Conservation (phyloP, 2,329 filamentous ascomycete species). For the Fusarium tricinctum region DNA sequence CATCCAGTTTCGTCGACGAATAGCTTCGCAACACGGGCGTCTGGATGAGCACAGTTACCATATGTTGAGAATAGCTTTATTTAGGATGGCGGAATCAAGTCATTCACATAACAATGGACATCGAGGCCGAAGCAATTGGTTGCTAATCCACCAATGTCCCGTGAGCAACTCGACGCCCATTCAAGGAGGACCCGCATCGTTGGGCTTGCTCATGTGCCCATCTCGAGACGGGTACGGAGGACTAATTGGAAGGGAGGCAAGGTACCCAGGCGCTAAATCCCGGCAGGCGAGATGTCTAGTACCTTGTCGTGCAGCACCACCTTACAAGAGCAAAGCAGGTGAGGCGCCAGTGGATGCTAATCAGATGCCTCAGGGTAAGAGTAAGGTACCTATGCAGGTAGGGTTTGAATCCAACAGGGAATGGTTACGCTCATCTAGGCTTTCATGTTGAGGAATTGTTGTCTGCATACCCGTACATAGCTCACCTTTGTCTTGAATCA, state of each 20-base stretch:
- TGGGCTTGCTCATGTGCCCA: slow-evolving; percentile 65
- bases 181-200: slow-evolving; percentile 54
- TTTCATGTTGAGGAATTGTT: slow-evolving; percentile 5
- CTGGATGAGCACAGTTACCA: not conserved
- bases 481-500: slow-evolving; percentile 6
- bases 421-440: slow-evolving; percentile 3
- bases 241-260: slow-evolving; percentile 22
- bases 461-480: slow-evolving; percentile 1
- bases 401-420: slow-evolving; percentile 11
- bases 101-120: slow-evolving; percentile 12
- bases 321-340: slow-evolving; percentile 2
- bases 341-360: slow-evolving; percentile 1
- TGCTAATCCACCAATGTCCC: slow-evolving; percentile 36
- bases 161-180: slow-evolving; percentile 42
- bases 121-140: slow-evolving; percentile 28
- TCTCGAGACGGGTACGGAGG: slow-evolving; percentile 56
- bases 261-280: slow-evolving; percentile 29
- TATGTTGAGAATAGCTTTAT: not conserved
- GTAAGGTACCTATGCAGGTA: slow-evolving; percentile 22
- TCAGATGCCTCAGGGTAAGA: slow-evolving; percentile 1
- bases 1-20: slow-evolving; percentile 9
- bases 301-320: slow-evolving; percentile 15
- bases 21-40: not conserved
- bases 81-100: slow-evolving; percentile 1
- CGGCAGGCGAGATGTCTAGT: slow-evolving; percentile 30